These are phyloP conservation scores for Umbellularia californica DNA, from an alignment of 164 flowering plant species.

Conservation along the genomic window DNA sequence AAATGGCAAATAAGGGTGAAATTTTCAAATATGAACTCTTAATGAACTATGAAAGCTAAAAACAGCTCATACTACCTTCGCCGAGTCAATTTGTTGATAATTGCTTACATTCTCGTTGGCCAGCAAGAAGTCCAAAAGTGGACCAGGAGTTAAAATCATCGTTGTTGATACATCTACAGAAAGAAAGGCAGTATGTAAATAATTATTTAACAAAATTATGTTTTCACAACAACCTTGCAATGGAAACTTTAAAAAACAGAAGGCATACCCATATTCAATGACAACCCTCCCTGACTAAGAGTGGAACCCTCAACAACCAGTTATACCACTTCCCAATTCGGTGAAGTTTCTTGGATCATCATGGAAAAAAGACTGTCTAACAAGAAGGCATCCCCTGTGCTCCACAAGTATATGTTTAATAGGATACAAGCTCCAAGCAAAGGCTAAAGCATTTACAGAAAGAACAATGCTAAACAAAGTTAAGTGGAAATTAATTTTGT, in stretches of 20 bases:
- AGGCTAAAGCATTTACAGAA: background rate
- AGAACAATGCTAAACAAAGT: too few species aligned
- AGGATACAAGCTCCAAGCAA: background rate
- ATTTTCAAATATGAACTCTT: too few species aligned
- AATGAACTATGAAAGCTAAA: background rate
- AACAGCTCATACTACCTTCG: conserved; percentile 40
- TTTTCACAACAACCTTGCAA: background rate
- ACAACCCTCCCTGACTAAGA: conserved; percentile 76
- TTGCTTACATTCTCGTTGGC: conserved; percentile 67
- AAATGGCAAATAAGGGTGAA: too few species aligned
- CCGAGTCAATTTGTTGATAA: conserved; percentile 61
- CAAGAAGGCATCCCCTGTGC: conserved; percentile 85
- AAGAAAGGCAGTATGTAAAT: background rate
- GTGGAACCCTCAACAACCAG: conserved; percentile 81
- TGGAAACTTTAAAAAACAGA: background rate
- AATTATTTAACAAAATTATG: too few species aligned
- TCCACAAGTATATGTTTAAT: background rate
- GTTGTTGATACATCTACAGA: conserved; percentile 79
- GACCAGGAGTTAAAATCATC: conserved; percentile 84
- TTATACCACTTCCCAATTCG: conserved; percentile 75
- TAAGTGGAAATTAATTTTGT: background rate
- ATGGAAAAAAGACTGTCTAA: conserved; percentile 80
- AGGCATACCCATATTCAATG: conserved; percentile 61
- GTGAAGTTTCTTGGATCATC: conserved; percentile 51
- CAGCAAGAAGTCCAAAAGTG: conserved; percentile 66